phyloP scores from a whole-genome alignment of 1,284 basidiomycete species.

The Ceratobasidium sp. region DNA sequence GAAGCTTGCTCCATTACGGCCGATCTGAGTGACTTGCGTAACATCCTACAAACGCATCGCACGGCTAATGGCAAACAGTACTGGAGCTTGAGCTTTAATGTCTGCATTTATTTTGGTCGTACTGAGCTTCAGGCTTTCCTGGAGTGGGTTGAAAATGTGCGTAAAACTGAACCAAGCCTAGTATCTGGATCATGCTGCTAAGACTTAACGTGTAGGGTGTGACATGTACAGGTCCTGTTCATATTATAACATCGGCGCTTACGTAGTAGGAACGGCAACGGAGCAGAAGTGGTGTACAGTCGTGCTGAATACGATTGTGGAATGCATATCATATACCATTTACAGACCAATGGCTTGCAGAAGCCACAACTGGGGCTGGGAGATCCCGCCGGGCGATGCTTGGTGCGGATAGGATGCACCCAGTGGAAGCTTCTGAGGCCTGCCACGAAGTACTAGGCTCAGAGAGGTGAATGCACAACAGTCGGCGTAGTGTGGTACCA shows the following conservation, averaged over 20 bases:
- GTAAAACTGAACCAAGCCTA: not conserved
- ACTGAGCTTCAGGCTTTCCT: slow-evolving; percentile 45
- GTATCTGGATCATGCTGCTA: not conserved
- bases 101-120: slow-evolving; percentile 45
- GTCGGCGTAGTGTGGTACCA: no score
- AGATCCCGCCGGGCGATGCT: no score
- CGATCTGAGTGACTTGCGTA: not conserved
- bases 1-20: slow-evolving; percentile 11
- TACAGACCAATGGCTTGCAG: no score
- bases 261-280: not conserved
- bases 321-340: no score
- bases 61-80: not conserved
- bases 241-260: not conserved
- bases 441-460: no score
- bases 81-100: slow-evolving; percentile 45
- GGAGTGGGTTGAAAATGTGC: slow-evolving; percentile 44
- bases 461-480: no score
- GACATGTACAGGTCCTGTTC: slow-evolving; percentile 20
- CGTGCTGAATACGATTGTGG: no score
- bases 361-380: no score
- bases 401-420: no score
- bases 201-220: not conserved
- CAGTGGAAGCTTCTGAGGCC: no score
- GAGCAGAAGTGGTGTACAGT: no score
- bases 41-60: slow-evolving; percentile 5